Conservation (phyloP, 495 filamentous ascomycete genomes). For the Trichoderma virens region DNA sequence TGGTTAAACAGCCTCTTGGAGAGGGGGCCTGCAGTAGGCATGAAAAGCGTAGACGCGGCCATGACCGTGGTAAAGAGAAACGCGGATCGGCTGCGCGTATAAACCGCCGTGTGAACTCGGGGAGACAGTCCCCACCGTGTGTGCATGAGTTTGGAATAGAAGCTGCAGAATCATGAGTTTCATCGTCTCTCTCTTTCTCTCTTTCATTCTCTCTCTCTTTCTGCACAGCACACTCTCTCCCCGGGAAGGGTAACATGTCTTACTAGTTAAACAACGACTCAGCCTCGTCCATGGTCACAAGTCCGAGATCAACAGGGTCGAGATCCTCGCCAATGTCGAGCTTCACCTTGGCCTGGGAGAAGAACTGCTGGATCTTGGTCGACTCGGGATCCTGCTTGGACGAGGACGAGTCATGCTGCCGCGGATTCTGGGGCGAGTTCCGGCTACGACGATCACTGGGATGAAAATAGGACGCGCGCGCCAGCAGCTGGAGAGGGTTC, state of each 20-base stretch:
- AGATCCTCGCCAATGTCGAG: conserved; percentile 53
- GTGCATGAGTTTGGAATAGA: conserved; percentile 62
- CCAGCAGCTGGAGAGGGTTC: conserved; percentile 63
- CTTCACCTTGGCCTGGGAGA: conserved; percentile 51
- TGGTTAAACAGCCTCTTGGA: conserved; percentile 56
- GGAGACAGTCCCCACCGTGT: conserved; percentile 69
- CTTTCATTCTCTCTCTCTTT: neutral
- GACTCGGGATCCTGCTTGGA: conserved; percentile 3
- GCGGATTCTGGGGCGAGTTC: conserved; percentile 14
- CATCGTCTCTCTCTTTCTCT: neutral
- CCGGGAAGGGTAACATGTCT: conserved; percentile 12
- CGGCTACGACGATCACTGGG: conserved; percentile 14
- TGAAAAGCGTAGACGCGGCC: conserved; percentile 55
- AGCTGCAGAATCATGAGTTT: conserved; percentile 31
- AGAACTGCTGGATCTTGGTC: conserved; percentile 35
- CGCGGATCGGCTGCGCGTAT: conserved; percentile 57
- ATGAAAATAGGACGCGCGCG: conserved; percentile 61
- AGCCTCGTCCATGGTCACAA: conserved; percentile 54
- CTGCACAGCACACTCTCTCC: neutral
- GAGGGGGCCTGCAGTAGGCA: conserved; percentile 52
- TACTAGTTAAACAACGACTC: conserved; percentile 58
- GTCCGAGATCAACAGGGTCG: conserved; percentile 59
- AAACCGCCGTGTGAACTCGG: conserved; percentile 51
- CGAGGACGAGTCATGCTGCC: conserved; percentile 16
- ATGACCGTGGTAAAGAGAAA: conserved; percentile 66